Evolutionary conservation across 78 protist genomes (phyloP), one percentile per base, ranked within the genome.

Genomic region (Ministeria vibrans): DNA sequence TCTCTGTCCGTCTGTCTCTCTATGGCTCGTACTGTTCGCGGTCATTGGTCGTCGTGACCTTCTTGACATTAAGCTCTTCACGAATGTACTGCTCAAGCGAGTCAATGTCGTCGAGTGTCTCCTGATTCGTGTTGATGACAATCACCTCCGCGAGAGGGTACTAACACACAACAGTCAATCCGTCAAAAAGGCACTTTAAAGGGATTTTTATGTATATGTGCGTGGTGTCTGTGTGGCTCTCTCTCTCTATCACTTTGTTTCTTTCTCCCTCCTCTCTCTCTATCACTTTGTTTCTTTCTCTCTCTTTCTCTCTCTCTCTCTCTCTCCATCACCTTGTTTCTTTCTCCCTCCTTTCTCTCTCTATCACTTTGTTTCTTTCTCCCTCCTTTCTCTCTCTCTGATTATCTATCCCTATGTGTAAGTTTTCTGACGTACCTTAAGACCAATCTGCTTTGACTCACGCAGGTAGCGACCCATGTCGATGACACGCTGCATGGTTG

Each of bases 401-500:
- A n/a, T n/a, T n/a, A n/a, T n/a, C n/a, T n/a, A n/a, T n/a, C n/a
- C n/a, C n/a, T n/a, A n/a, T n/a, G n/a, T n/a, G n/a, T n/a, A n/a
- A n/a, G n/a, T n/a, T n/a, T 28, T 41, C 66, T 59, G 28, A 45
- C 83, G 81, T 74, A 30, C 27, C 82, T 81, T 86, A 75, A 93
- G 11, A 27, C 95, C 90, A 43, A 80, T 68, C 43, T 77, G 88
- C 34, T 72, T 5, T 15, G 94, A 77, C 44, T 97, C 98, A 41
- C 99, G 87, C 18, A 90, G 13, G 3, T 59, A 64, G 18, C 99
- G 88, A 39, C 92, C 96, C 32, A 84, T 41, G 43, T 64, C 84
- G 43, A 95, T 86, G 45, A 94, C 97, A 51, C 71, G 53, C 89
- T 90, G 96, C 96, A 96, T 91, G 43, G 75, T n/a, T 27, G 69